Evolutionary conservation across 306 rosid genomes (phyloP).

Genomic region (Alnus rubra): DNA sequence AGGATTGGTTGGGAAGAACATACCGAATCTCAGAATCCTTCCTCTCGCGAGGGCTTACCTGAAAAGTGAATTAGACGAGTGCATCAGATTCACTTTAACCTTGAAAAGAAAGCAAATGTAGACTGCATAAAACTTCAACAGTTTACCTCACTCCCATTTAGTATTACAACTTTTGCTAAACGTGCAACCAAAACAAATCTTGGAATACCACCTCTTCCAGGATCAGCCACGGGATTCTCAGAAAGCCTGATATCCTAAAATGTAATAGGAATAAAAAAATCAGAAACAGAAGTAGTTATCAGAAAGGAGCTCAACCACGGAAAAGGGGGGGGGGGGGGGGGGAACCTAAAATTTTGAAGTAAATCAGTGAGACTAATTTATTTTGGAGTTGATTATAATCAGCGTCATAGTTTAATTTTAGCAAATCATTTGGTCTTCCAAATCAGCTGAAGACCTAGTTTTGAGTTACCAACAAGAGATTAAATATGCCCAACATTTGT

Average conservation of each 20-base stretch:
- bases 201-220: constrained; percentile 68
- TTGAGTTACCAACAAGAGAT: background rate
- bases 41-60: constrained; percentile 86
- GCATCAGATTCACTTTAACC: constrained; percentile 14
- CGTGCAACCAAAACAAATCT: constrained; percentile 83
- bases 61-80: constrained; percentile 30
- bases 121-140: constrained; percentile 20
- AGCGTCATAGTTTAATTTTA: background rate
- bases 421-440: background rate
- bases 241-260: constrained; percentile 84
- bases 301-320: constrained; percentile 10
- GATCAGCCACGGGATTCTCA: constrained; percentile 80
- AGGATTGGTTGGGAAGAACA: constrained; percentile 24
- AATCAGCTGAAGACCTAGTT: background rate
- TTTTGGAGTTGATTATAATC: background rate
- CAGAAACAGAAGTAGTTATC: constrained; percentile 29
- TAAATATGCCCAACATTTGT: background rate
- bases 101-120: constrained; percentile 12
- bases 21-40: constrained; percentile 96
- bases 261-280: constrained; percentile 25
- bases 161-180: constrained; percentile 63
- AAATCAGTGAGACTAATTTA: background rate
- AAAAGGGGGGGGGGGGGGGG: background rate
- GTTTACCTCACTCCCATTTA: constrained; percentile 92
- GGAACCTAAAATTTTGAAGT: background rate